These are phyloP conservation scores for Suillus ampliporus DNA, from an alignment of 768 basidiomycete species.

Conservation along the genomic window DNA sequence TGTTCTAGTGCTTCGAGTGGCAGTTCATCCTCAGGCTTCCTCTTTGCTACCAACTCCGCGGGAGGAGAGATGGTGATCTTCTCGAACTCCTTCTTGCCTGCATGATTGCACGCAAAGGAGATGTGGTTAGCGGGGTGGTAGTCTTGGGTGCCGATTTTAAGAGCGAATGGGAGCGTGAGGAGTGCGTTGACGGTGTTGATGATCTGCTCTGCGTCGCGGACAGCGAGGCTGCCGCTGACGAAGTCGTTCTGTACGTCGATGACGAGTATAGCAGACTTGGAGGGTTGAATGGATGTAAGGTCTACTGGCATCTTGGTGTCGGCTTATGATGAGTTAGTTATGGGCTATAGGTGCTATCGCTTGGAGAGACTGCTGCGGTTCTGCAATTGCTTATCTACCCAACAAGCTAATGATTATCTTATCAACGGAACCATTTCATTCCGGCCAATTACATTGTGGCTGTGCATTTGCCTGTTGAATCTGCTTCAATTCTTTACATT, in stretches of 20 bases:
- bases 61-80: conserved; percentile 45
- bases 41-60: conserved; percentile 33
- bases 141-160: conserved; percentile 60
- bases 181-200: conserved; percentile 62
- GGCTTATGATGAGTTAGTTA: background rate
- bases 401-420: background rate
- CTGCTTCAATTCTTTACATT: background rate
- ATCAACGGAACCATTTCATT: background rate
- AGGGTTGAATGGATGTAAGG: background rate
- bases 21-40: conserved; percentile 31
- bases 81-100: conserved; percentile 43
- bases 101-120: conserved; percentile 68
- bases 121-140: conserved; percentile 67
- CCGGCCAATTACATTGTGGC: background rate
- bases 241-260: conserved; percentile 90
- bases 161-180: conserved; percentile 58
- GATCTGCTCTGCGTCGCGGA: conserved; percentile 62
- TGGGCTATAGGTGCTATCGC: background rate
- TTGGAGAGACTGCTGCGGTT: background rate
- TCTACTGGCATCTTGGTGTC: background rate
- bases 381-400: background rate
- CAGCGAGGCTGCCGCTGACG: conserved; percentile 74
- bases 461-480: background rate
- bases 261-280: conserved; percentile 59
- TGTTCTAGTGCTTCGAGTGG: conserved; percentile 44